A percentile compares a stretch with the other conserved stretches of the same genome.
These are phyloP conservation scores for Rhizoclosmatium globosum DNA, from an alignment of 192 early-diverging fungal species.

Conservation along the genomic window DNA sequence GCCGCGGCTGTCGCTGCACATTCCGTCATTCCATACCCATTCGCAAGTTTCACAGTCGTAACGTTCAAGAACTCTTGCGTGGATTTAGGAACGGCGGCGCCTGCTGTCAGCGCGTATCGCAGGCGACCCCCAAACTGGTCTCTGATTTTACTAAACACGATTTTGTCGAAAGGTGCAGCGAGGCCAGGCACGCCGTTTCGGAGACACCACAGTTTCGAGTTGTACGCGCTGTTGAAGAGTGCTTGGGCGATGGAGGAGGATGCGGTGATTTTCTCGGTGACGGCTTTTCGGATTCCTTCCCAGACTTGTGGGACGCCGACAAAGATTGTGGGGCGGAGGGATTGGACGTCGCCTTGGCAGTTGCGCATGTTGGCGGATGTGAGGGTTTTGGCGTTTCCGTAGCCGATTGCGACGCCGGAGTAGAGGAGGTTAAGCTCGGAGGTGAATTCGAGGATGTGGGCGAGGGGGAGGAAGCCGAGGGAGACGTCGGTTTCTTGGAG, in stretches of 20 bases:
- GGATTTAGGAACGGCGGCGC: conserved; percentile 85
- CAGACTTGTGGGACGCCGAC: conserved; percentile 78
- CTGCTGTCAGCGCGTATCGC: conserved; percentile 83
- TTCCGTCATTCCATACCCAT: conserved; percentile 91
- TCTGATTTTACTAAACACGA: conserved; percentile 85
- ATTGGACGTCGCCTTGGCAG: conserved; percentile 74
- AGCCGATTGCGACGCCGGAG: conserved; percentile 66
- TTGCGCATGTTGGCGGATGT: conserved; percentile 70
- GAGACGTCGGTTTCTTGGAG: conserved; percentile 51
- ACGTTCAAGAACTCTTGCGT: conserved; percentile 86
- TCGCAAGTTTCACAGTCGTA: conserved; percentile 76
- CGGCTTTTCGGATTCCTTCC: conserved; percentile 84
- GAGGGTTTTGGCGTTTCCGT: conserved; percentile 70
- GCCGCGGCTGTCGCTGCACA: conserved; percentile 68
- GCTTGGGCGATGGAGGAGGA: conserved; percentile 61
- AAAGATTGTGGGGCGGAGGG: conserved; percentile 72
- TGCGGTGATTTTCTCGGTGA: conserved; percentile 68
- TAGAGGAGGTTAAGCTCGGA: conserved; percentile 78
- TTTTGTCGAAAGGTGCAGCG: conserved; percentile 69
- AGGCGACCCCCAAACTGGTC: conserved; percentile 83
- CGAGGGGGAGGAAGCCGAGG: conserved; percentile 79
- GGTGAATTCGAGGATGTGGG: conserved; percentile 89
- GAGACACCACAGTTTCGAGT: conserved; percentile 73
- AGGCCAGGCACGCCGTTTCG: conserved; percentile 70
- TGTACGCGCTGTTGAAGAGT: conserved; percentile 78